phyloP scores from a whole-genome alignment of 306 rosid genomes.

The Datisca glomerata region DNA sequence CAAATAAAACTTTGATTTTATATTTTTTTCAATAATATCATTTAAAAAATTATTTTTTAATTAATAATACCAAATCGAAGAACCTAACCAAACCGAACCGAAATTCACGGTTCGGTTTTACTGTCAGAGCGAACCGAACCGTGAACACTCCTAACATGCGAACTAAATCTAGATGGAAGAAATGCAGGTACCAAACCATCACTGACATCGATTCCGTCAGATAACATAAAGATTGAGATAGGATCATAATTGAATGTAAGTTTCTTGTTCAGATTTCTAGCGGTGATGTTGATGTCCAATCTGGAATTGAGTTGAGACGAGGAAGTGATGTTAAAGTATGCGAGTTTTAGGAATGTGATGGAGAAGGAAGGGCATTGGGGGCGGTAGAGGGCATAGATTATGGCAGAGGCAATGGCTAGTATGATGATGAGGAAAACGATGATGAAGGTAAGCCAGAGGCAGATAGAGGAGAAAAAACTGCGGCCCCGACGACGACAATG shows the following conservation, averaged over 20 bases:
- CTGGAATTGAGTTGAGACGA: constrained; percentile 23
- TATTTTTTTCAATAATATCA: no score
- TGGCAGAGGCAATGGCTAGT: constrained; percentile 26
- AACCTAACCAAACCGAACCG: no score
- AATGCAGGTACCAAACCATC: constrained; percentile 33
- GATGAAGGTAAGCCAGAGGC: constrained; percentile 38
- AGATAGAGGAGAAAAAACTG: constrained; percentile 42
- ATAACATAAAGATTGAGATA: constrained; percentile 11
- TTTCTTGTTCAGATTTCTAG: constrained; percentile 40
- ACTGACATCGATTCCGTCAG: constrained; percentile 24
- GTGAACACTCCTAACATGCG: no score
- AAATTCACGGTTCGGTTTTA: no score
- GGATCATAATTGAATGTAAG: constrained; percentile 25
- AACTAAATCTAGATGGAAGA: constrained; percentile 17
- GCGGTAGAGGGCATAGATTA: constrained; percentile 51
- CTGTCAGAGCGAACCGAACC: no score
- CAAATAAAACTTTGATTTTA: no score
- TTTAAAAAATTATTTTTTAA: no score
- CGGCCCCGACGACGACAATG: constrained; percentile 32
- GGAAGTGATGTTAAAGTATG: constrained; percentile 20
- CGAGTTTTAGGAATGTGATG: constrained; percentile 20
- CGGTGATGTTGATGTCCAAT: constrained; percentile 27
- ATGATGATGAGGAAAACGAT: constrained; percentile 36
- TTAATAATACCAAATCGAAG: no score
- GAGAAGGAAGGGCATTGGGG: constrained; percentile 37